A percentile compares a stretch with the other conserved stretches of the same genome.
Evolutionary conservation across 148 eudicot species (phyloP).

Genomic region (Fagopyrum tataricum): DNA sequence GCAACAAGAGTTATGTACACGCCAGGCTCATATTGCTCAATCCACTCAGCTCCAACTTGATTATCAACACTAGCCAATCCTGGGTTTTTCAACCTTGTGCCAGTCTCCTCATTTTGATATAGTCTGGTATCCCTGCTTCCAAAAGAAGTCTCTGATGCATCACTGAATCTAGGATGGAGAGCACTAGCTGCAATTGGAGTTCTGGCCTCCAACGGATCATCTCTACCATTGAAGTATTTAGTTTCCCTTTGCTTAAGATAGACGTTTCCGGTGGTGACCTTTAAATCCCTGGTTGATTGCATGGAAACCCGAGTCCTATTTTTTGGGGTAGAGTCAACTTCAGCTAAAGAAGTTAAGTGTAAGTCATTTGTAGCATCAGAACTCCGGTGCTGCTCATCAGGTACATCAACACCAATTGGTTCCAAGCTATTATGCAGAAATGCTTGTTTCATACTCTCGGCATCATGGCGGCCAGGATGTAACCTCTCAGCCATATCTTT

Average conservation of each 20-base stretch:
- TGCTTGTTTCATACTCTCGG: slow-evolving; percentile 34
- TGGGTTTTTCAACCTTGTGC: slow-evolving; percentile 26
- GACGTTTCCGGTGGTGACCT: no score
- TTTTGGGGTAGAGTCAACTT: slow-evolving; percentile 6
- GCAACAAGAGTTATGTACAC: slow-evolving; percentile 91
- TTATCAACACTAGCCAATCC: slow-evolving; percentile 6
- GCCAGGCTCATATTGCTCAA: slow-evolving; percentile 95
- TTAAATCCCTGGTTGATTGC: slow-evolving; percentile 28
- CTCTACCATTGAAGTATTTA: slow-evolving; percentile 23
- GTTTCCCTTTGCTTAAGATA: slow-evolving; percentile 8
- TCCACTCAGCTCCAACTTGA: slow-evolving; percentile 94
- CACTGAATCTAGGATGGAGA: slow-evolving; percentile 28
- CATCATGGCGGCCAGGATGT: slow-evolving; percentile 72
- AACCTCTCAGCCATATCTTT: slow-evolving; percentile 91
- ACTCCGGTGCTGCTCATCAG: slow-evolving; percentile 30
- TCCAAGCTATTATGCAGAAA: slow-evolving; percentile 53
- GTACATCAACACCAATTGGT: slow-evolving; percentile 44
- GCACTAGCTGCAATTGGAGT: slow-evolving; percentile 29
- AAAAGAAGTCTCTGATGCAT: slow-evolving; percentile 37
- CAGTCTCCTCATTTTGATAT: slow-evolving; percentile 29
- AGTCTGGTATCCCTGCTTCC: slow-evolving; percentile 19
- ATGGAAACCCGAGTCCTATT: slow-evolving; percentile 34
- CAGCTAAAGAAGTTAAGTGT: slow-evolving; percentile 21
- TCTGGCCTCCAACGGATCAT: slow-evolving; percentile 28
- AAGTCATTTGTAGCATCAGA: slow-evolving; percentile 26